Evolutionary conservation across 2,329 filamentous ascomycete species (phyloP).

Genomic region (Calonectria ilicicola): DNA sequence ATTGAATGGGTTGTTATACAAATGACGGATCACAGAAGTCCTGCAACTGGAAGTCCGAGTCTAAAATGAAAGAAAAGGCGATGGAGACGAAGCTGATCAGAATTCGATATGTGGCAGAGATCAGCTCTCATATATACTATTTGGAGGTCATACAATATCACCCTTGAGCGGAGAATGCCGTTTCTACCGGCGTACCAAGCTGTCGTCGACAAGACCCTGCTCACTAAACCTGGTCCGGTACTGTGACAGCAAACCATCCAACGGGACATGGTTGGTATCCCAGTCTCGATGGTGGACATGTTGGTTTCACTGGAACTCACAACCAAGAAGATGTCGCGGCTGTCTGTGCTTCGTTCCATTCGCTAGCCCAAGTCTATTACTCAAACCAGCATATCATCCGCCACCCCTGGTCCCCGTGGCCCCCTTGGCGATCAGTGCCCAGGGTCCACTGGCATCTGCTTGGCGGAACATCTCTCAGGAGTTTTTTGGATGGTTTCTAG

Average conservation of each 20-base stretch:
- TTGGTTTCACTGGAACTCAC: slow-evolving; percentile 38
- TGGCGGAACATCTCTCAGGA: slow-evolving; percentile 38
- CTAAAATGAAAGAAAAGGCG: slow-evolving; percentile 39
- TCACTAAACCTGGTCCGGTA: slow-evolving; percentile 17
- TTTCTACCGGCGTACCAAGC: slow-evolving; percentile 9
- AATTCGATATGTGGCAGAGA: slow-evolving; percentile 16
- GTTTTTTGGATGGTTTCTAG: slow-evolving; percentile 23
- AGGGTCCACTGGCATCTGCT: slow-evolving; percentile 31
- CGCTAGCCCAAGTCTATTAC: background rate
- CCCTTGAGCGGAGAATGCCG: slow-evolving; percentile 10
- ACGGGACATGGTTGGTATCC: slow-evolving; percentile 32
- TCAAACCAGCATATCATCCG: slow-evolving; percentile 13
- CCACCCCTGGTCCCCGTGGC: slow-evolving; percentile 1
- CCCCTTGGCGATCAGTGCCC: slow-evolving; percentile 36
- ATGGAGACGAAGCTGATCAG: slow-evolving; percentile 34
- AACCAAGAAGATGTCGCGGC: slow-evolving; percentile 27
- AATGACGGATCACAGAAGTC: slow-evolving; percentile 42
- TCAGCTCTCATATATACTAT: slow-evolving; percentile 35
- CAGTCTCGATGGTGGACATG: slow-evolving; percentile 29
- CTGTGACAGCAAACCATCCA: slow-evolving; percentile 29
- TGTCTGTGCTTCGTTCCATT: slow-evolving; percentile 8
- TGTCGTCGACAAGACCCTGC: slow-evolving; percentile 18
- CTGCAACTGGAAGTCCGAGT: slow-evolving; percentile 41
- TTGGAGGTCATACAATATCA: background rate
- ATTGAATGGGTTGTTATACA: slow-evolving; percentile 29